Conservation (phyloP, 2,329 filamentous ascomycete species). For the Penicillium sp. region DNA sequence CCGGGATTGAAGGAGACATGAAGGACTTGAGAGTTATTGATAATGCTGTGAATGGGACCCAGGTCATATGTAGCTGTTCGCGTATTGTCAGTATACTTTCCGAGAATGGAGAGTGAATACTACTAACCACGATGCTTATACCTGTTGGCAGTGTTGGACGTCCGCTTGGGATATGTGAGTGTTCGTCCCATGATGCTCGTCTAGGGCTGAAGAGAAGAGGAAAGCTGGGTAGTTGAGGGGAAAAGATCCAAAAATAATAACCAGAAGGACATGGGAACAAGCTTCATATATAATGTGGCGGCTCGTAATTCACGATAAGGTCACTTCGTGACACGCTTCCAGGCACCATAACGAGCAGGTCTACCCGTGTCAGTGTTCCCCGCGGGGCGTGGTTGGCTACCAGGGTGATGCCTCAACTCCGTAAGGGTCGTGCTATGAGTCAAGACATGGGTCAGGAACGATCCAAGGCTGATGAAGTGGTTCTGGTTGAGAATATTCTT, state of each 20-base stretch:
- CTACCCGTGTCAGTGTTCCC: conserved; percentile 13
- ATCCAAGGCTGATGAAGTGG: background rate
- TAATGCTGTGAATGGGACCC: conserved; percentile 70
- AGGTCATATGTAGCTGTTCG: conserved; percentile 69
- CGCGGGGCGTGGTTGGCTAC: conserved; percentile 6
- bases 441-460: background rate
- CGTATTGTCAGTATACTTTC: conserved; percentile 7
- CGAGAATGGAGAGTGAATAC: background rate
- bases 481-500: background rate
- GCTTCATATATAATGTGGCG: conserved; percentile 1
- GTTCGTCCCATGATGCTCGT: conserved; percentile 41
- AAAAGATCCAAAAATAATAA: background rate
- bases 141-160: conserved; percentile 67
- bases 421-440: conserved; percentile 8
- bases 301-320: background rate
- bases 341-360: conserved; percentile 15
- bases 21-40: conserved; percentile 73
- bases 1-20: conserved; percentile 75
- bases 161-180: conserved; percentile 62
- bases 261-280: background rate
- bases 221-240: background rate
- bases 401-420: background rate
- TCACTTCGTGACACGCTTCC: conserved; percentile 4
- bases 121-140: conserved; percentile 63
- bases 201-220: background rate